Evolutionary conservation across 805 yeast genomes (phyloP), one percentile per base, ranked within the genome.

Genomic region (Yamadazyma philogaea): DNA sequence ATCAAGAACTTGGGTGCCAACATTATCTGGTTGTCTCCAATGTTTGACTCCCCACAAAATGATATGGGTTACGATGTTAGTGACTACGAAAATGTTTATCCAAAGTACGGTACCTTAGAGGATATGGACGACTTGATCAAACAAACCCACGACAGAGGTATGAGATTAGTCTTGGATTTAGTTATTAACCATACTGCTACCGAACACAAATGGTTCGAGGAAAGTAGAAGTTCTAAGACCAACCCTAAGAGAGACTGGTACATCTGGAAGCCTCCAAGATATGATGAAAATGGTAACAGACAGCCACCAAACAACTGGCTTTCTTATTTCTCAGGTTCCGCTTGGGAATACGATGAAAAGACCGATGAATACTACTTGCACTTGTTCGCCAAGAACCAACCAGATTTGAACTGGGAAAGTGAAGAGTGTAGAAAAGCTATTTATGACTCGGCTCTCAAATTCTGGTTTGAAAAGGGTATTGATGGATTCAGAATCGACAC

Each of bases 31-130:
- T 56, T 78, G 43, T 73, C 77, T 15, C 84, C 83, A 19, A 74
- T 75, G 64, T 77, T 68, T 59, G 79, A 74, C 48, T 73, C 80
- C 1, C 83, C 83, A 6, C 79, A 75, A 55, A 75, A 71, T 38
- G 84, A 78, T 56, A 78, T 78, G 82, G 84, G 84, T 2, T 79
- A 78, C 53, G 83, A 79, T 52, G 75, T 79, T 54, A 60, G 77
- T 19, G 72, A 79, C 59, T 79, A 79, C 59, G 71, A 75, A 54
- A 66, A 57, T 17, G 70, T 79, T 30, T 70, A 78, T 57, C 72
- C 75, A 14, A 63, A 63, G 44, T 78, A 75, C 56, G 84, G 84
- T 24, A 68, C 78, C n/a, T 55, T 77, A 54, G 72, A 73, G 40
- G 81, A 77, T 50, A 71, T 75, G 69, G 74, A 74, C 47, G 46